Conservation (phyloP, 1,284 basidiomycete genomes). For the Cutaneotrichosporon sp. region DNA sequence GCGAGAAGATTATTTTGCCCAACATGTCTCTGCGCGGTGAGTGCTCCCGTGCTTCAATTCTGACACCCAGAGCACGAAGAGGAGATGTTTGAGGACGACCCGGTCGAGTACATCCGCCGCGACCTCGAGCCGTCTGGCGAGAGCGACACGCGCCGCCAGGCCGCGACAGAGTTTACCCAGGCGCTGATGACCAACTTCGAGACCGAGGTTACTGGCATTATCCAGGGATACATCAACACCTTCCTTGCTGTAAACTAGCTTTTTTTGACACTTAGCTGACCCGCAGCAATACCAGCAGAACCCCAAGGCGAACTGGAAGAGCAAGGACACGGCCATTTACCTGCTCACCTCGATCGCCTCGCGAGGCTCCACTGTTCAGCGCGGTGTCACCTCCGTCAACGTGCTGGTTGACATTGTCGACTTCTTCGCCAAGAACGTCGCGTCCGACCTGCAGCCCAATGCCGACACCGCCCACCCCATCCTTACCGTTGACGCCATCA, state of each 20-base stretch:
- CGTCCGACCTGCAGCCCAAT: constrained; percentile 74
- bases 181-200: constrained; percentile 79
- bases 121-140: constrained; percentile 60
- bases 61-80: constrained; percentile 66
- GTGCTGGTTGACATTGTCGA: constrained; percentile 86
- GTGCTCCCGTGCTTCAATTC: constrained; percentile 15
- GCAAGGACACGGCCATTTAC: constrained; percentile 95
- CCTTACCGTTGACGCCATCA: constrained; percentile 91
- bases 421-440: constrained; percentile 91
- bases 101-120: constrained; percentile 87
- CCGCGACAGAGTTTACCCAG: constrained; percentile 86
- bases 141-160: constrained; percentile 74
- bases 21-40: constrained; percentile 74
- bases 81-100: constrained; percentile 96
- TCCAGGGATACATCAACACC: constrained; percentile 71
- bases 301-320: constrained; percentile 73
- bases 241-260: constrained; percentile 60
- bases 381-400: constrained; percentile 90
- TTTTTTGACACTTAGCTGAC: too few species aligned
- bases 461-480: constrained; percentile 73
- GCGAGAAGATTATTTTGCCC: constrained; percentile 86
- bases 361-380: constrained; percentile 74
- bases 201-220: constrained; percentile 74
- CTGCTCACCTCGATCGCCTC: constrained; percentile 86
- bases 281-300: constrained; percentile 53